Conservation (phyloP, 148 eudicot species). For the Silene conica region DNA sequence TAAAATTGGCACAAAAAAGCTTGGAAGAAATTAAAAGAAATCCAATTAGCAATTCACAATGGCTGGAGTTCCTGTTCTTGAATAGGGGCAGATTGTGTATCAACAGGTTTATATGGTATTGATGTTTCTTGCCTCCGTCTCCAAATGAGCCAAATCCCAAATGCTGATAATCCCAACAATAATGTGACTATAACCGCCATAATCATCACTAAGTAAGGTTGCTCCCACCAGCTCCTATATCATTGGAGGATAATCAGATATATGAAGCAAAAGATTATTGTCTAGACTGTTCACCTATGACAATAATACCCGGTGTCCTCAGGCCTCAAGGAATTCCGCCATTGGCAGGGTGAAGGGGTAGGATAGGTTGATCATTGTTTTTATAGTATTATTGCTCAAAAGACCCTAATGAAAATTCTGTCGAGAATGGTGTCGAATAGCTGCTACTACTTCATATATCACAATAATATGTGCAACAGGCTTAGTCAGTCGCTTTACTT, state of each 20-base stretch:
- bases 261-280: not conserved
- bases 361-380: no score
- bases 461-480: no score
- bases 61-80: slow-evolving; percentile 91
- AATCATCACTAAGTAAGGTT: slow-evolving; percentile 42
- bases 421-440: no score
- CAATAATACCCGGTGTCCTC: not conserved
- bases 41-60: slow-evolving; percentile 24
- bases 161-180: slow-evolving; percentile 41
- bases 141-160: slow-evolving; percentile 64
- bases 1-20: slow-evolving; percentile 11
- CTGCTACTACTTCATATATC: no score
- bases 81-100: slow-evolving; percentile 38
- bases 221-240: slow-evolving; percentile 75
- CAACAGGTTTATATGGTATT: slow-evolving; percentile 62
- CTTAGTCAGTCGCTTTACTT: no score
- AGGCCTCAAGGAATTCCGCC: not conserved
- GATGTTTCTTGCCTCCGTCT: slow-evolving; percentile 41
- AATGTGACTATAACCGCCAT: slow-evolving; percentile 35
- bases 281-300: not conserved
- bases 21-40: slow-evolving; percentile 1
- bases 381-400: no score
- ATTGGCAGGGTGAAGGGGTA: no score
- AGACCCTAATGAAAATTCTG: no score
- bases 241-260: slow-evolving; percentile 13